Percentiles rank a stretch among this genome's conserved stretches.
Conservation (phyloP, 2,329 filamentous ascomycete genomes). For the Talaromyces sp. region DNA sequence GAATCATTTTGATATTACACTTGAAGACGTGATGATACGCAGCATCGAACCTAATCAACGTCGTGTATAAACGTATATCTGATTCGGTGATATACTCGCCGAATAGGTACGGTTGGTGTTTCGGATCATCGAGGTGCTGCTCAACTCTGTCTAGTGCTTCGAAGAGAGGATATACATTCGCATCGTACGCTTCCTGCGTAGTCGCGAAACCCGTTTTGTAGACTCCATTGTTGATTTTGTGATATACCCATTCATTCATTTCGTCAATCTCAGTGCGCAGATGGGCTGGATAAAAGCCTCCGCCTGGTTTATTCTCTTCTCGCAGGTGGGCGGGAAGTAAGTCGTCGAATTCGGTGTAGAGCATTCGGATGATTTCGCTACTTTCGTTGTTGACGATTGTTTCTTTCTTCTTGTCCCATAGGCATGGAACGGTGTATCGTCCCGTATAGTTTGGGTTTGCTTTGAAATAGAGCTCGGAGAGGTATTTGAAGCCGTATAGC, state of each 20-base stretch:
- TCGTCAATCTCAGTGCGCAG: constrained; percentile 67
- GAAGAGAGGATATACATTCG: constrained; percentile 67
- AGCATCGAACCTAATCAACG: constrained; percentile 65
- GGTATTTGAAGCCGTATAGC: constrained; percentile 66
- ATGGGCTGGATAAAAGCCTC: constrained; percentile 65
- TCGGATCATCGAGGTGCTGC: constrained; percentile 56
- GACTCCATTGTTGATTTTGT: constrained; percentile 55
- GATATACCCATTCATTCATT: constrained; percentile 74
- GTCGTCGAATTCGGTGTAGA: constrained; percentile 72
- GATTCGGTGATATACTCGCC: constrained; percentile 73
- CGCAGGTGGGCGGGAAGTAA: constrained; percentile 58
- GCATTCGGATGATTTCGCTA: constrained; percentile 82
- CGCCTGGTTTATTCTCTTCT: constrained; percentile 50
- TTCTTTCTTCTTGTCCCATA: constrained; percentile 74
- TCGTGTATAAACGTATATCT: constrained; percentile 70
- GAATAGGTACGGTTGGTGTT: constrained; percentile 66
- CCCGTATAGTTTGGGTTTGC: constrained; percentile 67
- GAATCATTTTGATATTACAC: constrained; percentile 64
- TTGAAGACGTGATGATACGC: constrained; percentile 83
- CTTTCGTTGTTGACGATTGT: constrained; percentile 85
- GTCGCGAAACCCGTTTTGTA: constrained; percentile 71
- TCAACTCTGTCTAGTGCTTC: constrained; percentile 71
- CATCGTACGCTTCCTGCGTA: constrained; percentile 73
- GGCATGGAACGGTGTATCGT: constrained; percentile 76
- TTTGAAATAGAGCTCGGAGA: constrained; percentile 73